Evolutionary conservation across 2,329 filamentous ascomycete genomes (phyloP), one percentile per base, ranked within the genome.

Genomic region (Endothia cerciana): DNA sequence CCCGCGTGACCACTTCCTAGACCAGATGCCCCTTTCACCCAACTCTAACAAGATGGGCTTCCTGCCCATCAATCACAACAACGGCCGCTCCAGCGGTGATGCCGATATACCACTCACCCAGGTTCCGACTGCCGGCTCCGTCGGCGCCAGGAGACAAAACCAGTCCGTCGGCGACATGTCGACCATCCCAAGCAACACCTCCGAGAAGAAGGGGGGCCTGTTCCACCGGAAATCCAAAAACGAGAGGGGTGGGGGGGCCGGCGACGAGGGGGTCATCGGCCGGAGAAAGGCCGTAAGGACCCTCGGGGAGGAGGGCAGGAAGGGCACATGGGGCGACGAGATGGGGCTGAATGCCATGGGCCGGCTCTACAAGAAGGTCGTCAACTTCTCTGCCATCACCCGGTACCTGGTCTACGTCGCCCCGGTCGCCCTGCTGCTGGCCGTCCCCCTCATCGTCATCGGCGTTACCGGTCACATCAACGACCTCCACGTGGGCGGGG

Each of bases 321-420:
- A 77, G 22, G 80, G 80, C 66, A 83, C 81, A 10, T 77, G 80
- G 65, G 78, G 79, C 66, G 84, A 87, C 1, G 85, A 86, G 22
- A 75, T 84, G 40, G 80, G 82, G 40, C 77, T 91, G 69, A 91
- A 88, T 71, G 84, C 84, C 67, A 86, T 92, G 81, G 89, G 89
- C 55, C 82, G 82, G 67, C 73, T 91, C 43, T 90, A 91, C 77
- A 82, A 83, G 72, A 89, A 85, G 74, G 82, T 92, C 68, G 78
- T 91, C 67, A 80, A 82, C 71, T 88, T 88, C 72, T 89, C 87
- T 8, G 81, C 88, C 69, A 72, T 90, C 68, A 89, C 87, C 4
- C 82, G 89, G 57, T 91, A 91, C 73, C 78, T 90, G 58, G 81
- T 91, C 69, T 91, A 91, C 73, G 83, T 91, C 69, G 77, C 89